Percentiles rank a stretch among this genome's conserved stretches.
These are phyloP conservation scores for Potentilla sterilis DNA, from an alignment of 306 rosid species.

Conservation along the genomic window DNA sequence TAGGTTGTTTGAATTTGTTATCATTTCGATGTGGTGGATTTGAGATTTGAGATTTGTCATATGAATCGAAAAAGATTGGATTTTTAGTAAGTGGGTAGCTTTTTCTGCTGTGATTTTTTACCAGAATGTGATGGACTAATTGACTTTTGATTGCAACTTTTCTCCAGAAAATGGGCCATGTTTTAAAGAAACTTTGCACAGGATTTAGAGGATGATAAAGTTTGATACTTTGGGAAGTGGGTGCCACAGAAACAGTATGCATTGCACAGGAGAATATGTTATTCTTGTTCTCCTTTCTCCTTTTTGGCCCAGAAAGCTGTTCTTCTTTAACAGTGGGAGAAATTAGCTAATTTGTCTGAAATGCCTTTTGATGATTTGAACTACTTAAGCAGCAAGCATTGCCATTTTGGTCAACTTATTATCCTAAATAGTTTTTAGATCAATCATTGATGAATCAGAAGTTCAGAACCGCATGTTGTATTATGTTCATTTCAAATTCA, in stretches of 20 bases:
- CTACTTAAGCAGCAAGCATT: not conserved
- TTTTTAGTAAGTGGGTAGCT: slow-evolving; percentile 4
- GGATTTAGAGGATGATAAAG: not conserved
- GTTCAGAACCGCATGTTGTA: not conserved
- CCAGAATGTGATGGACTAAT: not conserved
- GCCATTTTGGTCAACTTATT: not conserved
- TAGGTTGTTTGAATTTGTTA: not conserved
- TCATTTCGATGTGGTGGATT: not conserved
- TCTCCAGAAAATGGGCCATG: not conserved
- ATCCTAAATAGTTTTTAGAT: not conserved
- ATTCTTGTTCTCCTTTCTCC: not conserved
- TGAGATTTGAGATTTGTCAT: not conserved
- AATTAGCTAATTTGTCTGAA: not conserved
- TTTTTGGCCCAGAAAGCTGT: slow-evolving; percentile 9
- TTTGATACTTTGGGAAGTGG: slow-evolving; percentile 4
- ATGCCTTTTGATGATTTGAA: slow-evolving; percentile 4
- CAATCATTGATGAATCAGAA: not conserved
- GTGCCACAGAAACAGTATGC: slow-evolving; percentile 6
- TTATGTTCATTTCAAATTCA: not conserved
- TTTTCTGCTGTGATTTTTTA: not conserved
- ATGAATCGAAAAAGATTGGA: not conserved
- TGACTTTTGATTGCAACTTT: slow-evolving; percentile 16
- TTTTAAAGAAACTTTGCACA: slow-evolving; percentile 9
- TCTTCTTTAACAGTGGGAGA: not conserved
- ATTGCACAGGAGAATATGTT: not conserved